Evolutionary conservation across 495 filamentous ascomycete species (phyloP), one percentile per base, ranked within the genome.

Genomic region (Neurospora terricola): DNA sequence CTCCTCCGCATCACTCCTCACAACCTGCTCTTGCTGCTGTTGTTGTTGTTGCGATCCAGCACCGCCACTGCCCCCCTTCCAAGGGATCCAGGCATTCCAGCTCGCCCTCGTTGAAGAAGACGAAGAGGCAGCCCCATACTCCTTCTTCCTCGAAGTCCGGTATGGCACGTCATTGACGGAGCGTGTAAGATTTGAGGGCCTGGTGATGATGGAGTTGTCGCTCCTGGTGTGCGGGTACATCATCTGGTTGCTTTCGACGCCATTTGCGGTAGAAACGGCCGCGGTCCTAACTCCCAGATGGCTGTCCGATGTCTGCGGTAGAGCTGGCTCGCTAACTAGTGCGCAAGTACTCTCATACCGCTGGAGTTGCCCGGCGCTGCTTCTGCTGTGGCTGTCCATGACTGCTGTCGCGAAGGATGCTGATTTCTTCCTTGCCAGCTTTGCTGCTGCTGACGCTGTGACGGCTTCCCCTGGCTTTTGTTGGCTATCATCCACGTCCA

Each of bases 321-420:
- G 76, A n/a, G 84, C 84, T 1, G 84, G 84, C 37, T 85, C 81
- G 75, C 86, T 82, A 39, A 83, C 76, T 36, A 86, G 77, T 18
- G 77, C 78, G 5, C 78, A 78, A 23, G 80, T 72, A 10, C 30
- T 72, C 68, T 39, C 76, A 11, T 34, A 38, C 10, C 72, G 69
- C 48, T 45, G 42, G 10, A 38, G 43, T 71, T 40, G 72, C 27
- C 70, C 62, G 43, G 69, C 54, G 38, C 68, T 72, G 71, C 72
- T 69, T 66, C 70, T 70, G 70, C n/a, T 74, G 66, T 75, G 30
- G 38, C 74, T 80, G 70, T 85, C 83, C 70, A 87, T 84, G 69
- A 87, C 80, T 43, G 84, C 81, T 3, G 82, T 83, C 12, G 84
- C 84, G 69, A 87, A 86, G 5, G 83, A 77, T 14, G 83, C 77